These are phyloP conservation scores for Acidomyces sp. DNA, from an alignment of 495 filamentous ascomycete species.

Conservation along the genomic window DNA sequence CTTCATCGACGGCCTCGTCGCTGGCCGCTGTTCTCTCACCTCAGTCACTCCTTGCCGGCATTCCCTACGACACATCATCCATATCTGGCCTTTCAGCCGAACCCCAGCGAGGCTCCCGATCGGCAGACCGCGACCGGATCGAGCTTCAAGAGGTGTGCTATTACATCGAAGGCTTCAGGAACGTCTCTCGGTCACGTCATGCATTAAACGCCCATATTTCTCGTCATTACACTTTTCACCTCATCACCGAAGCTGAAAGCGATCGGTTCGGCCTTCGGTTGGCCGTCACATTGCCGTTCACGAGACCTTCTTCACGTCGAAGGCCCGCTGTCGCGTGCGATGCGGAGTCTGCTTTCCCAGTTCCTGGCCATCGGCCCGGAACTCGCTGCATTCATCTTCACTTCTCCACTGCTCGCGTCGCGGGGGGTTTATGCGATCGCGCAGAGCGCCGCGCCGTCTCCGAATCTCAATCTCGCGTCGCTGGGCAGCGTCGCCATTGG, in stretches of 20 bases:
- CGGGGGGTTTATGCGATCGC: constrained; percentile 43
- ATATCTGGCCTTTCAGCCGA: background rate
- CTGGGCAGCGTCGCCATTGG: constrained; percentile 76
- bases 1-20: no score
- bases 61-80: background rate
- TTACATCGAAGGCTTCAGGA: constrained; percentile 6
- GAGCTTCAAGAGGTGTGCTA: constrained; percentile 3
- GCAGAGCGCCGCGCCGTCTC: constrained; percentile 56
- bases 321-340: constrained; percentile 4
- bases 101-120: constrained; percentile 3
- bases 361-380: constrained; percentile 19
- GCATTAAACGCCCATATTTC: background rate
- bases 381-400: constrained; percentile 19
- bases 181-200: constrained; percentile 4
- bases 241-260: background rate
- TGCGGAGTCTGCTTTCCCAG: constrained; percentile 18
- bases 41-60: constrained; percentile 5
- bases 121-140: constrained; percentile 5
- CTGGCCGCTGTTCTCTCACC: no score
- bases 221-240: background rate
- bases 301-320: background rate
- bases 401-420: constrained; percentile 17
- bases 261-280: background rate
- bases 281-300: background rate
- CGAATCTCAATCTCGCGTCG: constrained; percentile 67